Evolutionary conservation across 2,329 filamentous ascomycete species (phyloP), one percentile per base, ranked within the genome.

Genomic region (Aureobasidium sp.): DNA sequence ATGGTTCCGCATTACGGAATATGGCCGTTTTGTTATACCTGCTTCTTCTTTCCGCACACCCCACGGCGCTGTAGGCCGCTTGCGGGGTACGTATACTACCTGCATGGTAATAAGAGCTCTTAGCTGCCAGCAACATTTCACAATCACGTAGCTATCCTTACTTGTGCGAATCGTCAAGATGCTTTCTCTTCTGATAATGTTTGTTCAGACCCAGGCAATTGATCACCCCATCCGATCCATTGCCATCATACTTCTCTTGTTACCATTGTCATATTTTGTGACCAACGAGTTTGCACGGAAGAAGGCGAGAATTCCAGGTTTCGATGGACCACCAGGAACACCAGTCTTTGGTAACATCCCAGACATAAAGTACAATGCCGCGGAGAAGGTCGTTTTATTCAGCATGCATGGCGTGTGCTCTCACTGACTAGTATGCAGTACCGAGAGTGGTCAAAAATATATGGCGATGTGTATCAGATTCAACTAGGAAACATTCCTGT

Each of bases 391-490:
- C n/a, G 36, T 25, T 11, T 15, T 25, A 16, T 5, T 32, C 9
- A n/a, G 25, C 3, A 34, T 34, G 21, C 13, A 8, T 13, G 21
- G 21, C 8, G 6, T 16, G 32, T 25, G 16, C n/a, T 7, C 15
- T 16, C 16, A n/a, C 50, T 53, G 25, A 53, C 75, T 0, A 71
- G 75, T 2, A 74, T 77, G 53, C 74, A 74, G 63, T 78, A 78
- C 60, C 71, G 75, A 10, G 66, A 75, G 60, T 78, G 76, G 76
- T 69, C 73, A 47, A 71, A 72, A 63, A 70, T 65, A 13, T 76
- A 75, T 63, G 76, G 76, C 15, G 69, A 72, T 0, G 74, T 78
- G 10, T 78, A 77, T 50, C 76, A 78, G 64, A 77, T 78, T n/a
- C 74, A 77, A 63, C 69, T 78, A 2, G 76, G 76, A 21, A 78